Conservation (phyloP, 1,284 basidiomycete species). For the Ustilago esculenta region DNA sequence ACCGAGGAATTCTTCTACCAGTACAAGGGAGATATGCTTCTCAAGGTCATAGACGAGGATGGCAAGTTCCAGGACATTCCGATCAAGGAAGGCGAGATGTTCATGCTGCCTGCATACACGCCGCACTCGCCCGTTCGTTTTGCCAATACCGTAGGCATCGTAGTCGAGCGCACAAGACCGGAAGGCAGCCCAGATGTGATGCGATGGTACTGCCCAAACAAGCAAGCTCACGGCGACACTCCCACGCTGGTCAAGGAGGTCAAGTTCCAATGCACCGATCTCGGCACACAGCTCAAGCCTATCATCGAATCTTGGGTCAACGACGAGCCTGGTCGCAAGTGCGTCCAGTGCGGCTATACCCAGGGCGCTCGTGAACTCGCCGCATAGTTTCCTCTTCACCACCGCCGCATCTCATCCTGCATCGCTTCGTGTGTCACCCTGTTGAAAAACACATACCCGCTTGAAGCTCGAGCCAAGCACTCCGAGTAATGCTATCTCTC, state of each 20-base stretch:
- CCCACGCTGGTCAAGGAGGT: conserved; percentile 88
- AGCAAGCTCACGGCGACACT: conserved; percentile 71
- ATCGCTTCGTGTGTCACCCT: background rate
- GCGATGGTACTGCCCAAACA: conserved; percentile 89
- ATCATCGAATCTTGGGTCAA: conserved; percentile 72
- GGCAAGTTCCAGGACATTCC: conserved; percentile 85
- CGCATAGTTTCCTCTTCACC: conserved; percentile 10
- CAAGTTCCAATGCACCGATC: conserved; percentile 85
- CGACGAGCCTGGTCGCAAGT: conserved; percentile 50
- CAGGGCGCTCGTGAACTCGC: conserved; percentile 39
- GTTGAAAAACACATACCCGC: conserved; percentile 8
- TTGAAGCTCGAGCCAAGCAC: background rate
- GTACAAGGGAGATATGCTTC: conserved; percentile 75
- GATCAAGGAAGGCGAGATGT: conserved; percentile 96
- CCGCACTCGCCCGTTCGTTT: conserved; percentile 94
- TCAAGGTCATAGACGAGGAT: conserved; percentile 82
- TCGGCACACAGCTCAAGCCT: conserved; percentile 92
- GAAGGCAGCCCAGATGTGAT: conserved; percentile 77
- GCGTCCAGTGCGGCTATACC: conserved; percentile 38
- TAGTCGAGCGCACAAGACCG: conserved; percentile 89
- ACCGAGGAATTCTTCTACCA: conserved; percentile 67
- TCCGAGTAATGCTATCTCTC: background rate
- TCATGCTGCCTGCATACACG: conserved; percentile 86
- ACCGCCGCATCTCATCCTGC: background rate
- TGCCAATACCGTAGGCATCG: conserved; percentile 90